A percentile compares a stretch with the other conserved stretches of the same genome.
phyloP scores from a whole-genome alignment of 2,329 filamentous ascomycete species.

The Raffaelea albimanens region DNA sequence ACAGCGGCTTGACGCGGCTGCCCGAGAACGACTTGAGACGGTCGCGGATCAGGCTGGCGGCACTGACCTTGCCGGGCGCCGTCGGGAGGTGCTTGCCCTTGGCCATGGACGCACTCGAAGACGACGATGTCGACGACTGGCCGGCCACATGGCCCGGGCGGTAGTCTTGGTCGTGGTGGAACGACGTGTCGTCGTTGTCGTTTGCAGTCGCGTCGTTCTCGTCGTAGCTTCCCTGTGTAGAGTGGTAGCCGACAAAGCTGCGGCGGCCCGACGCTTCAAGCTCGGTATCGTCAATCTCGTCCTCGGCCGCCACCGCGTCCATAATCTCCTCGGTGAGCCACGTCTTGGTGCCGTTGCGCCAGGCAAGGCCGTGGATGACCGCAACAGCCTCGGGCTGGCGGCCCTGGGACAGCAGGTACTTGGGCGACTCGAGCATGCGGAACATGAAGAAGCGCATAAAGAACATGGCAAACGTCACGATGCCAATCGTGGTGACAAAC shows the following conservation, averaged over 20 bases:
- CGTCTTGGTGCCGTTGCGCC: constrained; percentile 58
- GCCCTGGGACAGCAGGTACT: constrained; percentile 68
- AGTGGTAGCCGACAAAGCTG: constrained; percentile 5
- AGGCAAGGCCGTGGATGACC: constrained; percentile 69
- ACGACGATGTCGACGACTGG: neutral
- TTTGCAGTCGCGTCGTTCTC: too few species aligned
- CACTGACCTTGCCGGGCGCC: constrained; percentile 6
- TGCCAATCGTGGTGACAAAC: constrained; percentile 61
- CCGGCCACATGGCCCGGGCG: neutral
- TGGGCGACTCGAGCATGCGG: constrained; percentile 75
- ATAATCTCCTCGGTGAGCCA: constrained; percentile 68
- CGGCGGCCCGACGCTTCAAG: neutral
- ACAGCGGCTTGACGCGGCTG: constrained; percentile 58
- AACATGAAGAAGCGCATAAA: constrained; percentile 70
- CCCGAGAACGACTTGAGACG: constrained; percentile 58
- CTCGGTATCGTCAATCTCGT: constrained; percentile 4
- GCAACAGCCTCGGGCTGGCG: constrained; percentile 71
- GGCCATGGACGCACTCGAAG: constrained; percentile 5
- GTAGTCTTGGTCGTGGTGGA: neutral
- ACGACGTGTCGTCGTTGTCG: neutral
- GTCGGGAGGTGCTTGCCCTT: neutral
- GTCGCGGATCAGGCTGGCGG: constrained; percentile 38
- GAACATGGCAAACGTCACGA: constrained; percentile 69
- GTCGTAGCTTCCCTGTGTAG: constrained; percentile 1
- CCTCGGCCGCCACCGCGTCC: constrained; percentile 41